Evolutionary conservation across 2,329 filamentous ascomycete species (phyloP), one percentile per base, ranked within the genome.

Genomic region (Trichoderma lentiforme): DNA sequence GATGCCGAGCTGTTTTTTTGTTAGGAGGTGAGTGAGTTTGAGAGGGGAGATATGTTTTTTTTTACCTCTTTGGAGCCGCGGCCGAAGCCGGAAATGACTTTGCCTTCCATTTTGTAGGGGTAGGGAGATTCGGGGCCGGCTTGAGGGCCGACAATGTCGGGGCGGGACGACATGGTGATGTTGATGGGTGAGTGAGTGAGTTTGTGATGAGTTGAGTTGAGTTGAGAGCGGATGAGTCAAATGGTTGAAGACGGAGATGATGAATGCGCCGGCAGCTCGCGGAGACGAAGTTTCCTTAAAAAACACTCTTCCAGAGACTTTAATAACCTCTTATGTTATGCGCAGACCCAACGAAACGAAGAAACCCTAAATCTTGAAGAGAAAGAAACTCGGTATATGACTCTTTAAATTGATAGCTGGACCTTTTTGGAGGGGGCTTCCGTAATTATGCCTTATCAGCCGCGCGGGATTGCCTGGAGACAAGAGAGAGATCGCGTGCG

Each of bases 11-110:
- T 36, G 12, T 36, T 28, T 28, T 28, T 5, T 34, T 34, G 32
- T 34, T 12, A 21, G 47, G 34, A 56, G 11, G 60, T 15, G 36
- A 53, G 11, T 36, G 53, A 28, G 18, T 24, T 26, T 30, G 15
- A 4, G 53, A 5, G 53, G 53, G 53, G 14, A 34, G 32, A 34
- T 26, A 14, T n/a, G 26, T 18, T 32, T 47, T 21, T 21, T 21
- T 21, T 47, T 80, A 95, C 93, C 83, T 98, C 95, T 85, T 94
- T 97, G 78, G 93, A 97, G 18, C 96, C 96, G 73, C 96, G 89
- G 56, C 96, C 95, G 81, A 98, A 98, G 39, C 96, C 96, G 77
- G 93, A 92, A 78, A 98, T 94, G 28, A 99, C 94, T 70, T 91
- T 89, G 28, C 96, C 96, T 73, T 92, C 91, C 83, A 98, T 91